Evolutionary conservation across 169 alveolate genomes (phyloP).

Genomic region (Babesia bigemina): DNA sequence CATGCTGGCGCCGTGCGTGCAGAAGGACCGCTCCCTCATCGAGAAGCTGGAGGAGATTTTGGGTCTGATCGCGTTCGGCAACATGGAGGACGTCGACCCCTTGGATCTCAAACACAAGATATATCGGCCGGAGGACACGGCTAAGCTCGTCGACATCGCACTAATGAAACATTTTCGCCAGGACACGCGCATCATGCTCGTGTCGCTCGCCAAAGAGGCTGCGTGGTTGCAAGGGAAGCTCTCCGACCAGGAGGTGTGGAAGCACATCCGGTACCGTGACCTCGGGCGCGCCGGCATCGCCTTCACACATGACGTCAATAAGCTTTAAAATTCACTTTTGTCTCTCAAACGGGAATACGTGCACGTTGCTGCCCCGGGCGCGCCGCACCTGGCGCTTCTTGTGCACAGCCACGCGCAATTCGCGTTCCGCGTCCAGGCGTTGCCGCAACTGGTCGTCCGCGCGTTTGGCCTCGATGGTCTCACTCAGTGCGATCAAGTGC

Average conservation of each 20-base stretch:
- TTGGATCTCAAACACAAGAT: slow-evolving; percentile 53
- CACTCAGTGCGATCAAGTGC: slow-evolving; percentile 4
- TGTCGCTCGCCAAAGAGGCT: slow-evolving; percentile 43
- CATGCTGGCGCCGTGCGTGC: slow-evolving; percentile 38
- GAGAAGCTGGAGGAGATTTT: slow-evolving; percentile 59
- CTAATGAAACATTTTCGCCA: slow-evolving; percentile 67
- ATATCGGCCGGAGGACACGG: slow-evolving; percentile 65
- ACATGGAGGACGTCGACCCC: slow-evolving; percentile 67
- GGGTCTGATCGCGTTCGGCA: slow-evolving; percentile 46
- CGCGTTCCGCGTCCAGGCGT: slow-evolving; percentile 45
- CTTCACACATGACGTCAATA: background rate
- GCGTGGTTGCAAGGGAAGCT: slow-evolving; percentile 48
- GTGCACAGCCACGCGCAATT: slow-evolving; percentile 34
- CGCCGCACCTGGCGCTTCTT: slow-evolving; percentile 38
- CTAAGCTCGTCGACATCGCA: slow-evolving; percentile 69
- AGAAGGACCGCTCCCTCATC: slow-evolving; percentile 21
- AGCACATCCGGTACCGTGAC: slow-evolving; percentile 10
- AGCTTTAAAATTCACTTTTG: slow-evolving; percentile 12
- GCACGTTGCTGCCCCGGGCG: slow-evolving; percentile 10
- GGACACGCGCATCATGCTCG: slow-evolving; percentile 52
- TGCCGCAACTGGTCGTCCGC: slow-evolving; percentile 12
- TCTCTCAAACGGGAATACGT: slow-evolving; percentile 30
- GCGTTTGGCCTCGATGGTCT: slow-evolving; percentile 7
- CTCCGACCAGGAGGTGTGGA: background rate
- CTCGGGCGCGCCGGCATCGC: slow-evolving; percentile 37